These are phyloP conservation scores for Neurospora sp. DNA, from an alignment of 495 filamentous ascomycete genomes.

Conservation along the genomic window DNA sequence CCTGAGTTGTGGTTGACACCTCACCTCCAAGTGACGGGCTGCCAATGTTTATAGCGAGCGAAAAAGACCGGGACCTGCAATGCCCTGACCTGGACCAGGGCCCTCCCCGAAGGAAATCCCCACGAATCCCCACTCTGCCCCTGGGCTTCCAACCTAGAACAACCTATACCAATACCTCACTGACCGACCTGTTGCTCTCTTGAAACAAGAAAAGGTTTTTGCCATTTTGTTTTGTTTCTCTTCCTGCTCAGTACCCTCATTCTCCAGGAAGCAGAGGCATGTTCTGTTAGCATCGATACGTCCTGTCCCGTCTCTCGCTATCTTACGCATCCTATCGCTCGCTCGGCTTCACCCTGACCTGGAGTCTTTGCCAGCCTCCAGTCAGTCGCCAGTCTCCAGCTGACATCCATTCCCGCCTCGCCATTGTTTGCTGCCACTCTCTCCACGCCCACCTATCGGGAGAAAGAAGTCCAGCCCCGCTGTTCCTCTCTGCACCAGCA, in stretches of 20 bases:
- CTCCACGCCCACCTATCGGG: neutral
- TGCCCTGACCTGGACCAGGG: neutral
- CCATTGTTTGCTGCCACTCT: neutral
- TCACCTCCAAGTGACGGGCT: neutral
- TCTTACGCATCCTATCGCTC: neutral
- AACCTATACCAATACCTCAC: neutral
- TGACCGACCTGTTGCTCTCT: slow-evolving; percentile 6
- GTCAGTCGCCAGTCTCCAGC: neutral
- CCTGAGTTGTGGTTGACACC: neutral
- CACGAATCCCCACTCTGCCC: neutral
- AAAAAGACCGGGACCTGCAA: neutral
- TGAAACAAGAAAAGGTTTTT: slow-evolving; percentile 15
- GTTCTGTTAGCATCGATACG: neutral
- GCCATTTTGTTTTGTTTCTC: slow-evolving; percentile 6
- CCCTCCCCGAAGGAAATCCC: neutral
- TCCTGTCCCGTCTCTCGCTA: neutral
- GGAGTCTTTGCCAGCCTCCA: neutral
- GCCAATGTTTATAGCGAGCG: neutral
- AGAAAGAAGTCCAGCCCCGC: neutral
- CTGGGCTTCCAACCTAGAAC: neutral
- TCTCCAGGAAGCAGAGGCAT: neutral
- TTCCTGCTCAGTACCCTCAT: slow-evolving; percentile 6
- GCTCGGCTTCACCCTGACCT: neutral
- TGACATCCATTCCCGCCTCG: neutral
- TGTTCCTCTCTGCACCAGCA: neutral